Percentiles rank a stretch among this genome's conserved stretches.
Conservation (phyloP, 1,139 yeast genomes). For the Groenewaldozyma sp. region DNA sequence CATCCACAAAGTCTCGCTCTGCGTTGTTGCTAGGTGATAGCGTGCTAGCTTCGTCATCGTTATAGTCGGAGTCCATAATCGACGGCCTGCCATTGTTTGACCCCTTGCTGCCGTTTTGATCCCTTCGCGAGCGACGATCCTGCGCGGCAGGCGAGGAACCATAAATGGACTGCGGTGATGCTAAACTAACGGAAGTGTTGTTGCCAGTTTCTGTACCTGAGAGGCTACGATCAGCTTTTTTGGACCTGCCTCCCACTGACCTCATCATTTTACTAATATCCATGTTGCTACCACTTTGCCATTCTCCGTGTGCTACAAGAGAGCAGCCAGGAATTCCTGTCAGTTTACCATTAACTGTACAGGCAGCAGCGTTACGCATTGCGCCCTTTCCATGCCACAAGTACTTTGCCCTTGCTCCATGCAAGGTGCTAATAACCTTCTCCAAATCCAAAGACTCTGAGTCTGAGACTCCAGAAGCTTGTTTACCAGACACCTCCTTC, state of each 20-base stretch:
- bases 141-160: too few relatives aligned
- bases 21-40: neutral
- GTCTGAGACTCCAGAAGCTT: conserved; percentile 36
- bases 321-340: conserved; percentile 22
- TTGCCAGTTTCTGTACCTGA: too few relatives aligned
- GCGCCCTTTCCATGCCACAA: conserved; percentile 42
- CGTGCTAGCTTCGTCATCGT: neutral
- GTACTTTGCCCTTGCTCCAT: conserved; percentile 40
- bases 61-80: conserved; percentile 4
- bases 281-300: conserved; percentile 7
- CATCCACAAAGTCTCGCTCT: neutral
- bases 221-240: too few relatives aligned
- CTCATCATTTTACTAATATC: conserved; percentile 15
- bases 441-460: conserved; percentile 46
- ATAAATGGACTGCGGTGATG: too few relatives aligned
- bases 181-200: too few relatives aligned
- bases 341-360: conserved; percentile 5
- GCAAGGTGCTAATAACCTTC: conserved; percentile 32
- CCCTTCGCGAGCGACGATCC: too few relatives aligned
- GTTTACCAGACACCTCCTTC: conserved; percentile 49
- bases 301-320: conserved; percentile 14
- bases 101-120: too few relatives aligned
- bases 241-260: conserved; percentile 16
- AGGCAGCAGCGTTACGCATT: conserved; percentile 10
- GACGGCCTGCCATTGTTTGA: too few relatives aligned